phyloP scores from a whole-genome alignment of 176 grass and related monocot genomes.

The Zea luxurians region DNA sequence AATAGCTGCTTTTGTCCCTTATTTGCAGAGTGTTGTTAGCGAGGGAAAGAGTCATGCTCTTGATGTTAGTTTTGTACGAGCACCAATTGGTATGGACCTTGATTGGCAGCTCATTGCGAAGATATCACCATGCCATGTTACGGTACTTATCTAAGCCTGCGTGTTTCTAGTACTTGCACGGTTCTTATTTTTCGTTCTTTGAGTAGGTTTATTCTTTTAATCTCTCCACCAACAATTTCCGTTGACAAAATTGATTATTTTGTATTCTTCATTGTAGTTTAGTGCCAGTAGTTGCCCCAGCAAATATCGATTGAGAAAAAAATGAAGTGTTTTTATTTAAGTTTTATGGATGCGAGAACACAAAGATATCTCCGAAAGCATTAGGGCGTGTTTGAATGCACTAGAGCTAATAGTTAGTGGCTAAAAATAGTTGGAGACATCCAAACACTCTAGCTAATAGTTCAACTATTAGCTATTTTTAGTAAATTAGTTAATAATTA shows the following conservation, averaged over 20 bases:
- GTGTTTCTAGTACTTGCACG: neutral
- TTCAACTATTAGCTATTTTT: too few species aligned
- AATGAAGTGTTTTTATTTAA: neutral
- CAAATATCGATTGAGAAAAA: constrained; percentile 8
- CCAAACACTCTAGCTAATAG: too few species aligned
- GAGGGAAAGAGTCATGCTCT: constrained; percentile 87
- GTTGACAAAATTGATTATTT: neutral
- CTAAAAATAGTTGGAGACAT: too few species aligned
- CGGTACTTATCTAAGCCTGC: constrained; percentile 58
- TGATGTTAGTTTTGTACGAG: constrained; percentile 80
- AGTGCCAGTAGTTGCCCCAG: neutral
- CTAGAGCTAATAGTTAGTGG: too few species aligned
- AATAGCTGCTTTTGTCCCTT: constrained; percentile 30
- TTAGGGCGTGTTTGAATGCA: neutral
- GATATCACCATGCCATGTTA: constrained; percentile 94
- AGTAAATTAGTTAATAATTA: too few species aligned
- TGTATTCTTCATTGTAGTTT: neutral
- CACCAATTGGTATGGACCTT: constrained; percentile 68
- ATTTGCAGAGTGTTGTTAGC: constrained; percentile 73
- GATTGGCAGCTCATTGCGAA: constrained; percentile 86
- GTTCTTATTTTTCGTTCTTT: neutral
- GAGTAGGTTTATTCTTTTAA: neutral
- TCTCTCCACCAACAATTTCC: neutral
- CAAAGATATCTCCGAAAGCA: neutral
- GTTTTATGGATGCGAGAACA: neutral